phyloP scores from a whole-genome alignment of 2,329 filamentous ascomycete genomes.

The Pseudocercospora fijiensis region DNA sequence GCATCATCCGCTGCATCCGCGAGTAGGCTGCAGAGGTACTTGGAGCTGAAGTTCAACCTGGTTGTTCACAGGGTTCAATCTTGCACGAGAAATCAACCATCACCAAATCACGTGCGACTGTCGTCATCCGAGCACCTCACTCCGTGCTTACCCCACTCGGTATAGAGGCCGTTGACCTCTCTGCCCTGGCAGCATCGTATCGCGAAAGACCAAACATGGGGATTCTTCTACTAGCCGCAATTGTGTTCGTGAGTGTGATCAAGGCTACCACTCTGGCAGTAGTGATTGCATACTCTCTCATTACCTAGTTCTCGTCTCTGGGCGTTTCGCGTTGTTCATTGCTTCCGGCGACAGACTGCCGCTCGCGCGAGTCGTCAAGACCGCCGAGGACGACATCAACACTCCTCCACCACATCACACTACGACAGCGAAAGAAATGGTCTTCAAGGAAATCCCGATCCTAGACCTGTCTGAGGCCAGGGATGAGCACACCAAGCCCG shows the following conservation, averaged over 20 bases:
- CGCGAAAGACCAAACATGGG: conserved; percentile 17
- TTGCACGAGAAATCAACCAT: neutral
- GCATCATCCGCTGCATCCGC: neutral
- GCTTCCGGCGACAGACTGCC: neutral
- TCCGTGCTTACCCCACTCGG: neutral
- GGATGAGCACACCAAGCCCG: conserved; percentile 64
- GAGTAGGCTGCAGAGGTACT: neutral
- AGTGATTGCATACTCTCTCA: conserved; percentile 18
- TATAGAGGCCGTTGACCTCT: conserved; percentile 1
- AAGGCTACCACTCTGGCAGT: conserved; percentile 23
- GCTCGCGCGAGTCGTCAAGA: neutral
- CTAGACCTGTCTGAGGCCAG: conserved; percentile 70
- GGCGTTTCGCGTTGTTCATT: neutral
- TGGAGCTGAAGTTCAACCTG: neutral
- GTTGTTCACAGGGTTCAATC: neutral
- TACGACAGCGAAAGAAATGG: conserved; percentile 1
- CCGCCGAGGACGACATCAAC: neutral
- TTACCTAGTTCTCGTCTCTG: neutral
- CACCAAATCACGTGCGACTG: neutral
- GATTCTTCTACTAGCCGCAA: conserved; percentile 19
- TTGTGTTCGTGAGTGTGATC: conserved; percentile 21
- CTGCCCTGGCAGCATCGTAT: neutral
- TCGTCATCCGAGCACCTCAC: conserved; percentile 2
- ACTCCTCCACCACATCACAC: neutral
- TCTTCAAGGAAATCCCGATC: conserved; percentile 72